phyloP scores from a whole-genome alignment of 768 basidiomycete species.

The Xerocomellus dryophilus region DNA sequence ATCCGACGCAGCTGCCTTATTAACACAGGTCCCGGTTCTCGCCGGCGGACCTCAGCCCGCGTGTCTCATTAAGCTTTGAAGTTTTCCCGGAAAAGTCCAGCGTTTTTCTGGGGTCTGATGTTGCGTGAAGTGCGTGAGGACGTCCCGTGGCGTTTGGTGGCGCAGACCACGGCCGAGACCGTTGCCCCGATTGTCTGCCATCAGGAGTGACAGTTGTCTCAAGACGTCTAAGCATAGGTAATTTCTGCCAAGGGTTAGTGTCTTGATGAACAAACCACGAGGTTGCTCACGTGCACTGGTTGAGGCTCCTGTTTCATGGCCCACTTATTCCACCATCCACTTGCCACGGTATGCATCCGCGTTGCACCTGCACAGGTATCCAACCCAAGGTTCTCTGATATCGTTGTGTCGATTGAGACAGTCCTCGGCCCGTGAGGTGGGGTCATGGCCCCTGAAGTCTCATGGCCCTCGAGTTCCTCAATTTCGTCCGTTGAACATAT shows the following conservation, averaged over 20 bases:
- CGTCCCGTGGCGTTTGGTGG: slow-evolving; percentile 21
- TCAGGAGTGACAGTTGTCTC: slow-evolving; percentile 49
- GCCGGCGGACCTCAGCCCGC: slow-evolving; percentile 8
- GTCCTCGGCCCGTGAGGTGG: slow-evolving; percentile 39
- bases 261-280: slow-evolving; percentile 9
- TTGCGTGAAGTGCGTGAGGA: slow-evolving; percentile 18
- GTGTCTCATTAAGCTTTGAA: slow-evolving; percentile 8
- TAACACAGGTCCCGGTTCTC: background rate
- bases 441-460: slow-evolving; percentile 29
- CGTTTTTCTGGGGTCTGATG: slow-evolving; percentile 20
- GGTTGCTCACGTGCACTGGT: slow-evolving; percentile 17
- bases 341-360: slow-evolving; percentile 39
- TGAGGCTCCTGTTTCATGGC: slow-evolving; percentile 31
- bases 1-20: slow-evolving; percentile 6
- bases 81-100: slow-evolving; percentile 9
- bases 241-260: slow-evolving; percentile 26
- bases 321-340: slow-evolving; percentile 55
- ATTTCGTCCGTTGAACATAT: slow-evolving; percentile 46
- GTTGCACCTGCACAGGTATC: slow-evolving; percentile 26
- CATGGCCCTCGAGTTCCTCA: slow-evolving; percentile 32
- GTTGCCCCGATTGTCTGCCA: slow-evolving; percentile 37
- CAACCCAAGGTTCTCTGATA: slow-evolving; percentile 28
- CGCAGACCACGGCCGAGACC: slow-evolving; percentile 26
- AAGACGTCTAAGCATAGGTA: slow-evolving; percentile 37
- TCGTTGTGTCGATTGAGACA: slow-evolving; percentile 13